Evolutionary conservation across 169 alveolate species (phyloP), one percentile per base, ranked within the genome.

Genomic region (Cryptosporidium canis): DNA sequence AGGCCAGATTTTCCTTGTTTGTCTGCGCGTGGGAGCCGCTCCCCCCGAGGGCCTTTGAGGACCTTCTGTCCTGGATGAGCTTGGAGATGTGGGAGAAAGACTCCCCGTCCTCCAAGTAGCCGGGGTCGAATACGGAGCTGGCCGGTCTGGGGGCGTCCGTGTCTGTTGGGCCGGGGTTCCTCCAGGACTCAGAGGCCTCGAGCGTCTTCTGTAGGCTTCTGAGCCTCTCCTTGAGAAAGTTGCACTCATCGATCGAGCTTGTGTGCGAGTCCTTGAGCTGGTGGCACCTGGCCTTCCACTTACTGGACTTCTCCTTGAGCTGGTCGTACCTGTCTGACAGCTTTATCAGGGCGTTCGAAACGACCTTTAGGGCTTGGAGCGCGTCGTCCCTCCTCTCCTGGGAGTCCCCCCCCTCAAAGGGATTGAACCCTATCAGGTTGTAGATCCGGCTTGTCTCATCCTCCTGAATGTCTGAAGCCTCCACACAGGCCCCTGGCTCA

Each of bases 241-340:
- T 71, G 12, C 67, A 71, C 53, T 71, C 70, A 21, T 71, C 31
- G 33, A n/a, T 35, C 43, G 70, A 48, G 33, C 35, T 33, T 27
- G 66, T 41, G n/a, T 71, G 21, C 8, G 67, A 71, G n/a, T 71
- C 85, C 33, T 24, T 71, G 29, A 71, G 64, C 33, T 71, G 85
- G 21, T 71, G 53, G 21, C 68, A 71, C 53, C 53, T 71, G 18
- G 70, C 48, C 14, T 37, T 71, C 67, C 66, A 51, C 12, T 51
- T 43, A 8, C 85, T 55, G 16, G 66, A 71, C 43, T 71, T 71
- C 37, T 51, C 66, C 18, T 55, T 48, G 9, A 71, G 35, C 14
- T 48, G 43, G 24, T 71, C 67, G 33, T 51, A 53, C 4, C 67
- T 48, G n/a, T 44, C 27, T 31, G 58, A 47, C 31, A 71, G 29